phyloP scores from a whole-genome alignment of 139 green algal genomes.

The Bryopsis sp. region DNA sequence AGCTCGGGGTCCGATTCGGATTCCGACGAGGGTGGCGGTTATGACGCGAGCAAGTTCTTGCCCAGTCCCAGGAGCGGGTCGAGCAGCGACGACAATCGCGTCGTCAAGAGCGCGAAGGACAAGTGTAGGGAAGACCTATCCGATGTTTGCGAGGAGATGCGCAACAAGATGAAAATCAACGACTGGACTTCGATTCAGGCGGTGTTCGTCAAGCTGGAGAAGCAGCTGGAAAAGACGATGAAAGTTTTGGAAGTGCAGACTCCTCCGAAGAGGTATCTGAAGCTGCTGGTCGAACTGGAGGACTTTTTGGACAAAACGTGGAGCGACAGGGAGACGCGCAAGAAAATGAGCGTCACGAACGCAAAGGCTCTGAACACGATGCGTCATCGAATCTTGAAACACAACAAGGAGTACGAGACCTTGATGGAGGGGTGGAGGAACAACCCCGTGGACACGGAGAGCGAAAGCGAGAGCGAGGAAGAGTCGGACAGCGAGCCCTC shows the following conservation, averaged over 20 bases:
- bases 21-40: too few relatives aligned
- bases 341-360: constrained; percentile 93
- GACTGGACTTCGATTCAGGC: constrained; percentile 90
- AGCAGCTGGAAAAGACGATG: constrained; percentile 75
- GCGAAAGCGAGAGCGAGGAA: constrained; percentile 39
- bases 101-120: constrained; percentile 78
- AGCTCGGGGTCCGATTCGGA: too few relatives aligned
- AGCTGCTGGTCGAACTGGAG: constrained; percentile 83
- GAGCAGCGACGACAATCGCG: constrained; percentile 58
- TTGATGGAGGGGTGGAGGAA: constrained; percentile 41
- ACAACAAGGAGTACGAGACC: constrained; percentile 57
- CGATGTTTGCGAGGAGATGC: constrained; percentile 75
- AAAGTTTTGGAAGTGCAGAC: constrained; percentile 23
- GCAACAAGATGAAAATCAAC: constrained; percentile 98
- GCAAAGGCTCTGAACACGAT: constrained; percentile 91
- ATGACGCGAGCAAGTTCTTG: too few relatives aligned
- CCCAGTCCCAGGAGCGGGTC: too few relatives aligned
- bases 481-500: constrained; percentile 30
- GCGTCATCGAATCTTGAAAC: constrained; percentile 95
- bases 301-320: constrained; percentile 76
- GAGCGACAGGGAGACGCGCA: constrained; percentile 77
- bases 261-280: constrained; percentile 74
- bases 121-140: constrained; percentile 77
- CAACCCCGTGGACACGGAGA: constrained; percentile 55
- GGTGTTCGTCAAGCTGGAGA: constrained; percentile 96